Evolutionary conservation across 2,329 filamentous ascomycete species (phyloP).

Genomic region (Madurella fahalii): DNA sequence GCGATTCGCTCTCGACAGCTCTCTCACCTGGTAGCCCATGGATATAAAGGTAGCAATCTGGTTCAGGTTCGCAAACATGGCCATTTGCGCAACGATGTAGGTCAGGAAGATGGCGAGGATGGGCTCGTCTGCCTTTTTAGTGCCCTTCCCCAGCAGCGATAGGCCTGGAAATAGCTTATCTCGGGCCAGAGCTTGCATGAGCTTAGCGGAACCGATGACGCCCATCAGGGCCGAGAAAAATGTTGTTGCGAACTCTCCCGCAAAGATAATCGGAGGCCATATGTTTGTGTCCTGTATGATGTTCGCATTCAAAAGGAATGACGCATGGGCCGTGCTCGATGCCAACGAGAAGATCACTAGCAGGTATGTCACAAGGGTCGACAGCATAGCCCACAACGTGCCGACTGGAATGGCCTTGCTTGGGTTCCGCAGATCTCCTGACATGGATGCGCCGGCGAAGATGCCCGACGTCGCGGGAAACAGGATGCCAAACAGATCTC

Average conservation of each 20-base stretch:
- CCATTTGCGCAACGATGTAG: slow-evolving; percentile 70
- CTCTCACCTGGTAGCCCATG: slow-evolving; percentile 72
- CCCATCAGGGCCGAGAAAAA: slow-evolving; percentile 88
- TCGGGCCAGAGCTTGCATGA: slow-evolving; percentile 76
- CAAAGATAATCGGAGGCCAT: slow-evolving; percentile 68
- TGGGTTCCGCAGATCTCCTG: slow-evolving; percentile 75
- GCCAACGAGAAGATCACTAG: slow-evolving; percentile 76
- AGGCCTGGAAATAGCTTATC: slow-evolving; percentile 77
- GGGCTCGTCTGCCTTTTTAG: slow-evolving; percentile 68
- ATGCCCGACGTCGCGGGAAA: slow-evolving; percentile 68
- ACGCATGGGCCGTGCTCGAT: slow-evolving; percentile 67
- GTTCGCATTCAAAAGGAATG: slow-evolving; percentile 71
- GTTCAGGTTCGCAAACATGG: slow-evolving; percentile 79
- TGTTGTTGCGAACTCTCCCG: slow-evolving; percentile 77
- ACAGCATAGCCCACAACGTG: slow-evolving; percentile 71
- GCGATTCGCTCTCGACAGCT: slow-evolving; percentile 4
- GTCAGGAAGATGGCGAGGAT: slow-evolving; percentile 72
- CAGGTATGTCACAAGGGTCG: slow-evolving; percentile 73
- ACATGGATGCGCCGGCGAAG: slow-evolving; percentile 80
- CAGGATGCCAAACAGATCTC: slow-evolving; percentile 79
- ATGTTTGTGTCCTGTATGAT: slow-evolving; percentile 77
- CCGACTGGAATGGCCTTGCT: slow-evolving; percentile 81
- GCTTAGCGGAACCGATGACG: slow-evolving; percentile 77
- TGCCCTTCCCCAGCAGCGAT: slow-evolving; percentile 68
- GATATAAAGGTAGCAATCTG: slow-evolving; percentile 86